Evolutionary conservation across 495 filamentous ascomycete genomes (phyloP), one percentile per base, ranked within the genome.

Genomic region (Tuber microsphaerosporum): DNA sequence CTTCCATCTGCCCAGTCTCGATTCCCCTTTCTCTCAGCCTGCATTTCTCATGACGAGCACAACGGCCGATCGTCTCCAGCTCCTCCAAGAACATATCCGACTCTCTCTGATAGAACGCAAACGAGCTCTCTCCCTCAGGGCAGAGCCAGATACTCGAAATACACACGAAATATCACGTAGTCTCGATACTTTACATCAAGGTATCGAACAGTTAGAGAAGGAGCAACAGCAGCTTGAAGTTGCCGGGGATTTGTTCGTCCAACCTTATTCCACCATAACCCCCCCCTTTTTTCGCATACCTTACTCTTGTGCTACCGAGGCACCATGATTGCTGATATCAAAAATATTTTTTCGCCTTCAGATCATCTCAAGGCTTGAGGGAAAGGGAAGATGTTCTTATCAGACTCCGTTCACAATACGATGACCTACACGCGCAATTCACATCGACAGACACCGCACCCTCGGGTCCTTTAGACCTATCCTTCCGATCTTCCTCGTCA

Each of bases 71-170:
- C 91, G 92, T 75, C 91, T 93, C 45, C 89, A 89, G 77, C 88
- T 93, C 51, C 87, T 93, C 45, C 90, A 91, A 78, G 91, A 93
- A 84, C 90, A 93, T 84, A 89, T 93, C 86, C 91, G 92, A 81
- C 87, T 92, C 71, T 92, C 91, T 45, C 86, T 93, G 43, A 87
- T 97, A 41, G 95, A 98, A 83, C 90, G 94, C 71, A 92, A 97
- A 85, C 91, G 94, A 68, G 93, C 94, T n/a, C 90, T 92, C 74
- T 91, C 91, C 1, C 87, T 97, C n/a, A 90, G 93, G 74, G 89
- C 97, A 44, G 90, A 93, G 81, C 89, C 91, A 12, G 93, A 93
- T 82, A 88, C 91, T 10, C 92, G 97, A 84, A 93, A 96, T 86
- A 91, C 91, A 44, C 92, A 96, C 79, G 81, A 82, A 79, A 95